Percentiles rank a stretch among this genome's conserved stretches.
Evolutionary conservation across 1,284 basidiomycete genomes (phyloP).

Genomic region (Marasmius fiardii): DNA sequence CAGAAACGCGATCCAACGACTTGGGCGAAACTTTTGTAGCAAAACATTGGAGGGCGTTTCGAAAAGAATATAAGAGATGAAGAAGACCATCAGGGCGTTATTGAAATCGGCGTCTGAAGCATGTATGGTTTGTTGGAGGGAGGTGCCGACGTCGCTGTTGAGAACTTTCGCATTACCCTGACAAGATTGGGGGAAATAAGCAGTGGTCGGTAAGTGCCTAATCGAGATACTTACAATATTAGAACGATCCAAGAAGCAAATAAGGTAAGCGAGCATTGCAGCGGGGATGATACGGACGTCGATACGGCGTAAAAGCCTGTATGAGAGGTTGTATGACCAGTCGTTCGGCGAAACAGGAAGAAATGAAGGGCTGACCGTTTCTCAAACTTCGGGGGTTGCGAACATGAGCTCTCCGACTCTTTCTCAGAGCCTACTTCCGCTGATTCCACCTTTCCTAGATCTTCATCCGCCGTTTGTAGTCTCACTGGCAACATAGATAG

Average conservation of each 20-base stretch:
- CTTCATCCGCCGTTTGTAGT: no score
- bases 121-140: slow-evolving; percentile 27
- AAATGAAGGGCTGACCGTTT: no score
- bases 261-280: slow-evolving; percentile 31
- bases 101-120: slow-evolving; percentile 30
- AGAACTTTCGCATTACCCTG: slow-evolving; percentile 35
- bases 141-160: slow-evolving; percentile 29
- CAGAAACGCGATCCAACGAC: slow-evolving; percentile 35
- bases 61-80: slow-evolving; percentile 33
- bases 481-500: no score
- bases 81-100: slow-evolving; percentile 36
- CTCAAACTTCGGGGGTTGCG: no score
- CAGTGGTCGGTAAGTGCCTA: background rate
- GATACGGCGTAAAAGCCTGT: slow-evolving; percentile 17
- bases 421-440: no score
- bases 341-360: no score
- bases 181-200: no score
- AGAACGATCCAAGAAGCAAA: slow-evolving; percentile 34
- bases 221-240: slow-evolving; percentile 27
- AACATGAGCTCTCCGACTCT: no score
- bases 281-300: slow-evolving; percentile 25
- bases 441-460: no score
- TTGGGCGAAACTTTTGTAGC: slow-evolving; percentile 39
- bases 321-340: no score
- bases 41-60: slow-evolving; percentile 38